Conservation (phyloP, 768 basidiomycete genomes). For the Erythrobasidium yunnanense region DNA sequence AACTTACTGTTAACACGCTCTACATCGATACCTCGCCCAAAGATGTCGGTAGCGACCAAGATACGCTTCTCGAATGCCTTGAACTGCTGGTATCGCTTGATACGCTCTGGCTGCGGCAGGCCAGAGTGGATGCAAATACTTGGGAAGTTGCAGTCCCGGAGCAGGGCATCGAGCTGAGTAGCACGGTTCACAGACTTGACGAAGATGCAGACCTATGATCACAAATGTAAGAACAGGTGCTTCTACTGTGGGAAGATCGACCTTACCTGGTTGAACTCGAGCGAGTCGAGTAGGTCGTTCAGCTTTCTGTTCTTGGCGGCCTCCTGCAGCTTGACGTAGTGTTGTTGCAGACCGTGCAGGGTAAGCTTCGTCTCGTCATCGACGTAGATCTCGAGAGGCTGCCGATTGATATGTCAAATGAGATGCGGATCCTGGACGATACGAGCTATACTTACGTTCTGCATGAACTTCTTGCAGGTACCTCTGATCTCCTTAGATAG, state of each 20-base stretch:
- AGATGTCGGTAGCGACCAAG: slow-evolving; percentile 95
- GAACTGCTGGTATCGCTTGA: slow-evolving; percentile 90
- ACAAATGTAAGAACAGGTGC: neutral
- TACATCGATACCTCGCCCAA: slow-evolving; percentile 98
- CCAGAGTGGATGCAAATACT: slow-evolving; percentile 95
- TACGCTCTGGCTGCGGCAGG: slow-evolving; percentile 87
- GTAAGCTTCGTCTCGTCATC: slow-evolving; percentile 99
- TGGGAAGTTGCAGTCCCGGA: slow-evolving; percentile 96
- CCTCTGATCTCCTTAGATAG: slow-evolving; percentile 89
- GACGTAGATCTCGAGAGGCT: slow-evolving; percentile 99
- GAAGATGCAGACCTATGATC: slow-evolving; percentile 83
- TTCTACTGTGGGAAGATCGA: neutral
- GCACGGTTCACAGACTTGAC: slow-evolving; percentile 97
- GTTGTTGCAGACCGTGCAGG: slow-evolving; percentile 93
- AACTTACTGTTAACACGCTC: slow-evolving; percentile 78
- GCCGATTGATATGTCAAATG: neutral
- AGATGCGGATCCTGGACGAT: neutral
- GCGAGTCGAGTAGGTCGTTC: slow-evolving; percentile 83
- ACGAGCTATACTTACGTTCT: slow-evolving; percentile 57
- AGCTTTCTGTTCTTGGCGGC: slow-evolving; percentile 90
- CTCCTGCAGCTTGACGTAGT: slow-evolving; percentile 95
- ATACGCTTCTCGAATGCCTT: slow-evolving; percentile 99
- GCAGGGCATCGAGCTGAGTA: slow-evolving; percentile 85
- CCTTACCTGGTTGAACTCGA: slow-evolving; percentile 93
- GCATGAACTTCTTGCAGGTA: slow-evolving; percentile 99